Evolutionary conservation across 106 monocot genomes (phyloP), one percentile per base, ranked within the genome.

Genomic region (Dendrobium officinale): DNA sequence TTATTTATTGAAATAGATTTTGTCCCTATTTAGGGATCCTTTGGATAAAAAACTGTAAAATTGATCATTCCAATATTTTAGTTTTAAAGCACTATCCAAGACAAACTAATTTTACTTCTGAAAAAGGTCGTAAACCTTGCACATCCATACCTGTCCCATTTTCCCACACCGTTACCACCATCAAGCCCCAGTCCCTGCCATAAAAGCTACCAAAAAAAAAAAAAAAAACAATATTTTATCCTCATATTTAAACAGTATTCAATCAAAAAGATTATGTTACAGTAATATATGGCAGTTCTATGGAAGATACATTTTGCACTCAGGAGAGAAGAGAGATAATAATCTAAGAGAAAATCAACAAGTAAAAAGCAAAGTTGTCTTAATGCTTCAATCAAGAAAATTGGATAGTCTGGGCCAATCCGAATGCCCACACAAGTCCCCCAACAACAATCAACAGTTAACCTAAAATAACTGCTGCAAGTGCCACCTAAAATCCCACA

Each of bases 111-210:
- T 29, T 70, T 31, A 9, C 33, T 70, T 37, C 4, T 37, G 31
- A 29, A 33, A 68, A 68, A 70, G 16, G 24, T 16, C 4, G 15
- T 33, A 40, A 29, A 33, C 0, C 29, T 16, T 33, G 11, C 7
- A 70, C 70, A 26, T 40, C 18, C 78, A 43, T 91, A 97, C 97
- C 92, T 85, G 55, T 89, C 61, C 97, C 97, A 98, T 48, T 79
- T 79, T 86, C 94, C 97, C 22, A 98, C 82, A 79, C 83, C 83
- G 78, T 51, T 77, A 37, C 83, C 84, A 45, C 91, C 97, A 75
- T 85, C 97, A 81, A 94, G 85, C 20, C 97, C 97, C 81, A 98
- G 94, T 76, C 97, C 97, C 83, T 91, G 84, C 97, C 97, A 98
- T 26, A 92, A 74, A 73, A 94, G 83, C 97, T 98, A 80, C 86